Evolutionary conservation across 257 asterid species (phyloP), one percentile per base, ranked within the genome.

Genomic region (Capsicum pubescens): DNA sequence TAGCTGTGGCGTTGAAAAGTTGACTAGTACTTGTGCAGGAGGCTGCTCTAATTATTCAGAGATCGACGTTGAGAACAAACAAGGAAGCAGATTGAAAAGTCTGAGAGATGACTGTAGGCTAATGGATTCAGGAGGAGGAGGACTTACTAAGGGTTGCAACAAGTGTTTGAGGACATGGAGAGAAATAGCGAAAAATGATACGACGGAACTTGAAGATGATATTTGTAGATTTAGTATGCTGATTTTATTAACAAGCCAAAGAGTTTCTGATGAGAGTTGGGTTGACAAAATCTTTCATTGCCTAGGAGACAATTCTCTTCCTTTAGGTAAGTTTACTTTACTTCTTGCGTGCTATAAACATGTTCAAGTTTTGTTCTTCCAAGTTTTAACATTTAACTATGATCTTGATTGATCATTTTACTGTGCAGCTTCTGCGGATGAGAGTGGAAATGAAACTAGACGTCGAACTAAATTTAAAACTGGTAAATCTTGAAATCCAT

Each of bases 41-140:
- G 92, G 91, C 26, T 94, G 97, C 84, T 92, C 97, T 4, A 89
- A 91, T 64, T 94, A 90, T 72, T 71, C 32, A 13, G 88, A 87
- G 78, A 64, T 66, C 42, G 92, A 92, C 12, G 93, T 92, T 15
- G 85, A 80, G 16, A 56, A 83, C 7, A 83, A 88, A 58, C 86
- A 87, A 16, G 91, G 92, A 58, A 82, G 26, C 82, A 83, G 42
- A 52, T 81, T 91, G 79, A 80, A 56, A 72, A 86, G 66, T 60
- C 79, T 94, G 14, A 84, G 86, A 7, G 83, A 90, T 80, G 72
- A 83, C 19, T 93, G 98, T 87, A 84, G 50, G 84, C 82, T 84
- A 82, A 78, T 87, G 87, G 91, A 85, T 9, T 81, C 87, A 67
- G 70, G 32, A 26, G 32, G 74, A n/a, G 78, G 84, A 61, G 86